These are phyloP conservation scores for Fusarium sp. DNA, from an alignment of 2,329 filamentous ascomycete genomes.

Conservation along the genomic window DNA sequence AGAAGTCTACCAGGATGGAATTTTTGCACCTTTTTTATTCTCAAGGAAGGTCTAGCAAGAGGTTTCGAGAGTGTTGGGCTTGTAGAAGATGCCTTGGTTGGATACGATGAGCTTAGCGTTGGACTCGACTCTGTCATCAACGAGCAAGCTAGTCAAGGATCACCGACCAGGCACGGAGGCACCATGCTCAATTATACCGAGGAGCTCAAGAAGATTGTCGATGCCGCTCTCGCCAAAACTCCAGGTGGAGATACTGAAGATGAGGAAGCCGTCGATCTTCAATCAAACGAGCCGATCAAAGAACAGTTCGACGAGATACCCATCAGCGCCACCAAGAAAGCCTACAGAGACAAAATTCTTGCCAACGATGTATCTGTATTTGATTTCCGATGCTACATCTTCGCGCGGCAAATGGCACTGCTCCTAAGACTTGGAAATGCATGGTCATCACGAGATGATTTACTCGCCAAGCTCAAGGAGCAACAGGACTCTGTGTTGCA, in stretches of 20 bases:
- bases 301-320: conserved; percentile 67
- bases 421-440: conserved; percentile 85
- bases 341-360: conserved; percentile 91
- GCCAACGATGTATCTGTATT: conserved; percentile 96
- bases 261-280: conserved; percentile 62
- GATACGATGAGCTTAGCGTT: conserved; percentile 92
- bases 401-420: conserved; percentile 85
- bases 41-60: conserved; percentile 93
- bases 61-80: conserved; percentile 97
- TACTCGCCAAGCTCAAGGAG: conserved; percentile 70
- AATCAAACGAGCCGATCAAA: conserved; percentile 54
- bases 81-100: conserved; percentile 92
- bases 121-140: conserved; percentile 85
- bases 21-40: conserved; percentile 98
- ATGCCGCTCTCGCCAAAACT: conserved; percentile 59
- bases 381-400: conserved; percentile 94
- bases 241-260: conserved; percentile 49
- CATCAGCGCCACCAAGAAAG: conserved; percentile 74
- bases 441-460: conserved; percentile 69
- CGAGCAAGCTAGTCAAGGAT: conserved; percentile 72
- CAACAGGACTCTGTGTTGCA: conserved; percentile 69
- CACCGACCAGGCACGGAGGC: conserved; percentile 74
- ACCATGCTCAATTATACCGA: conserved; percentile 78
- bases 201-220: conserved; percentile 72
- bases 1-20: conserved; percentile 94